Percentiles rank a stretch among this genome's conserved stretches.
These are phyloP conservation scores for Citropsis articulata DNA, from an alignment of 345 rosid species.

Conservation along the genomic window DNA sequence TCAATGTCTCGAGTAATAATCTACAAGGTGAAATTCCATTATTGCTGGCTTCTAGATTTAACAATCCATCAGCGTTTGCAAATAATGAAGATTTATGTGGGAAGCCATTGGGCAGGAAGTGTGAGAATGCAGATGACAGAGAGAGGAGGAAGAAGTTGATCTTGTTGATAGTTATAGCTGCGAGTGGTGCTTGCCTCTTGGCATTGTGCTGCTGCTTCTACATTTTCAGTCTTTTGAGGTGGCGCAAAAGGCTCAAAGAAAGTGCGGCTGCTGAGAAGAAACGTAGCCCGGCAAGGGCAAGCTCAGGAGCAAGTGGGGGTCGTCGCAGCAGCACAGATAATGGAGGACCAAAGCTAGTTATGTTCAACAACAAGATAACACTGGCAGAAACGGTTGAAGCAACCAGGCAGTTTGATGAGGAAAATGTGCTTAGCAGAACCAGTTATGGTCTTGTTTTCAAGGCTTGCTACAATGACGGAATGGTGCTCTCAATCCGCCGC, in stretches of 20 bases:
- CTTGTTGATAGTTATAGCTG: constrained; percentile 54
- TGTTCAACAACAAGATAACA: constrained; percentile 93
- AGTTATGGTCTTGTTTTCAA: constrained; percentile 76
- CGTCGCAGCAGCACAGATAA: constrained; percentile 80
- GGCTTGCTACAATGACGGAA: constrained; percentile 83
- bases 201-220: constrained; percentile 84
- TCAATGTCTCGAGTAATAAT: constrained; percentile 73
- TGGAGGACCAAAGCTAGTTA: constrained; percentile 85
- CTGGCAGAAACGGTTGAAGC: constrained; percentile 86
- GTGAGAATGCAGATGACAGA: constrained; percentile 35
- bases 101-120: constrained; percentile 52
- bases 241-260: constrained; percentile 77
- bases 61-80: constrained; percentile 53
- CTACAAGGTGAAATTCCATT: constrained; percentile 74
- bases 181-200: constrained; percentile 52
- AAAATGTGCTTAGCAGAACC: constrained; percentile 82
- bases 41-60: constrained; percentile 53
- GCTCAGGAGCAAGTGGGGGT: constrained; percentile 72
- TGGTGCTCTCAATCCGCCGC: constrained; percentile 84
- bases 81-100: constrained; percentile 67
- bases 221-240: constrained; percentile 68
- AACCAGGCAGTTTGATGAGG: constrained; percentile 86
- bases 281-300: constrained; percentile 77
- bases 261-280: constrained; percentile 79
- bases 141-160: constrained; percentile 55